A percentile compares a stretch with the other conserved stretches of the same genome.
Evolutionary conservation across 805 yeast genomes (phyloP).

Genomic region (Ogataea wickerhamii): DNA sequence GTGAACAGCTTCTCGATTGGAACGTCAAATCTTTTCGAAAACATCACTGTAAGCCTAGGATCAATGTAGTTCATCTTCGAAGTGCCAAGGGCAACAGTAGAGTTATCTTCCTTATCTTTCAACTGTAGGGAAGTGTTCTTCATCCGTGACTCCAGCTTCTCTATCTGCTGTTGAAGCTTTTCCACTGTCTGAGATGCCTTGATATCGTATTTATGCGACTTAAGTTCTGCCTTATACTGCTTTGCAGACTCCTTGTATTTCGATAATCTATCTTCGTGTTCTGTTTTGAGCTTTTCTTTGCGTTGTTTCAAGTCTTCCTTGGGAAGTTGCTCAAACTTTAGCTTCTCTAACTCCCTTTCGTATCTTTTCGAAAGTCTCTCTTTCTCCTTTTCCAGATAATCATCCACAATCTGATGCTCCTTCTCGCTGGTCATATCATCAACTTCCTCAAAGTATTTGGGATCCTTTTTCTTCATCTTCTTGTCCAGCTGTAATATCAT

Average conservation of each 20-base stretch:
- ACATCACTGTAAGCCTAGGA: slow-evolving; percentile 86
- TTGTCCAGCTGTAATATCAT: slow-evolving; percentile 68
- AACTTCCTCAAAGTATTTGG: slow-evolving; percentile 62
- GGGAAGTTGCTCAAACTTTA: slow-evolving; percentile 52
- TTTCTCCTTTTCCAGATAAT: slow-evolving; percentile 59
- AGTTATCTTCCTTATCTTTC: slow-evolving; percentile 90
- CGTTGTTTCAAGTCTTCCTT: slow-evolving; percentile 52
- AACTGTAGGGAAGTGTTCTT: slow-evolving; percentile 65
- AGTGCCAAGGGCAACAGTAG: slow-evolving; percentile 89
- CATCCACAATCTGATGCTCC: slow-evolving; percentile 52
- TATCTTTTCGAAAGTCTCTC: slow-evolving; percentile 65
- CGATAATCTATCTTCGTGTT: slow-evolving; percentile 50
- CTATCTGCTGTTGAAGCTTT: slow-evolving; percentile 67
- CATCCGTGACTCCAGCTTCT: slow-evolving; percentile 68
- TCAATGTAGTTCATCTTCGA: slow-evolving; percentile 94
- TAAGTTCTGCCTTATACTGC: slow-evolving; percentile 54
- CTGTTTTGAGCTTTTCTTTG: slow-evolving; percentile 48
- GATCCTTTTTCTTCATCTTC: slow-evolving; percentile 43
- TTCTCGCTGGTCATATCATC: slow-evolving; percentile 66
- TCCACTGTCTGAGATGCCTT: slow-evolving; percentile 56
- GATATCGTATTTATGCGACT: slow-evolving; percentile 55
- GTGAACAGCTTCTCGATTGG: slow-evolving; percentile 92
- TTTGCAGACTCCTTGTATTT: slow-evolving; percentile 50
- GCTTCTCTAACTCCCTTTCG: slow-evolving; percentile 73
- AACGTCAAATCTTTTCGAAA: slow-evolving; percentile 77